These are phyloP conservation scores for Trichoderma sp. DNA, from an alignment of 2,329 filamentous ascomycete genomes.

Conservation along the genomic window DNA sequence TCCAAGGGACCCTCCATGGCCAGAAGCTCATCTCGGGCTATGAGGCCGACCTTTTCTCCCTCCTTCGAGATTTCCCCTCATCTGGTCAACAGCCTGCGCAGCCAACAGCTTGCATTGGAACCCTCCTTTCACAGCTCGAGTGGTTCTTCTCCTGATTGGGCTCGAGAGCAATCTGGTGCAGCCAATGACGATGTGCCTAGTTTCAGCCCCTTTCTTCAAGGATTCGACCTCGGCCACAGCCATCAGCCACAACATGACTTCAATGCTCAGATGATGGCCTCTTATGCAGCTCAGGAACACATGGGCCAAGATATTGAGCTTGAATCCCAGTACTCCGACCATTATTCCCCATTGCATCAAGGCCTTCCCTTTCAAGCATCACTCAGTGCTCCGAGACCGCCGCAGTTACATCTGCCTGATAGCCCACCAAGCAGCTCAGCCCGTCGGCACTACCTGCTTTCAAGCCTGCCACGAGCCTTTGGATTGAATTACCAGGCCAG, in stretches of 20 bases:
- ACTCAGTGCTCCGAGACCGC: background rate
- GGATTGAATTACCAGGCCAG: background rate
- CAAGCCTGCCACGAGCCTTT: background rate
- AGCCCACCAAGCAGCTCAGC: background rate
- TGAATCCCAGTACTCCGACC: background rate
- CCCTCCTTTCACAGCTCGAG: background rate
- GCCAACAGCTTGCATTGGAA: background rate
- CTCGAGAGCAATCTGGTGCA: background rate
- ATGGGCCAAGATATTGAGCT: background rate
- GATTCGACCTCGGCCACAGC: background rate
- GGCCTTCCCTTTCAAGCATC: background rate
- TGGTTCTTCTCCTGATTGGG: slow-evolving; percentile 15
- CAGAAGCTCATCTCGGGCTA: background rate
- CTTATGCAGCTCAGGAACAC: background rate
- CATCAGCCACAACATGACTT: background rate
- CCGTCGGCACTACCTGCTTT: too few species aligned
- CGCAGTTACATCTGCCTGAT: background rate
- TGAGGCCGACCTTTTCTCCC: background rate
- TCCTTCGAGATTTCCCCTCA: background rate
- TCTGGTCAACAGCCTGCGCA: background rate
- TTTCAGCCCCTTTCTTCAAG: slow-evolving; percentile 3
- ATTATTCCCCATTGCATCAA: background rate
- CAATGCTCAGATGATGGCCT: background rate
- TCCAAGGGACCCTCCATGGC: background rate
- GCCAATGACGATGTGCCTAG: slow-evolving; percentile 6